Base-by-base conservation (phyloP, 164 flowering plant genomes). In the Macadamia integrifolia region DNA sequence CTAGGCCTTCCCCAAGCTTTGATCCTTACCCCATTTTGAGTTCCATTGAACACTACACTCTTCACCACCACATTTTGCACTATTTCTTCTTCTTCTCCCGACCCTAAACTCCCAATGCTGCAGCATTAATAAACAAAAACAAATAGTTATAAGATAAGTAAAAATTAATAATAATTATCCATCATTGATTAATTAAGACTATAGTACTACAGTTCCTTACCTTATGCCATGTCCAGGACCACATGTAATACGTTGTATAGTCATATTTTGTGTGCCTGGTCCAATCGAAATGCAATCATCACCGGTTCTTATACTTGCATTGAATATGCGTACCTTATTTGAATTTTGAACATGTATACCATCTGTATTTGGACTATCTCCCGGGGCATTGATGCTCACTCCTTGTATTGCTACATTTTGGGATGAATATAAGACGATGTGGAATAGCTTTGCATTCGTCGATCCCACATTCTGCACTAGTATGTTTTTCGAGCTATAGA, bases 371-470 rank as follows among this genome's bases (percentile, higher is more conserved):
- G 53, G 53, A 49, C 53, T 49, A 9, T 49, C 15, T 49, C 15
- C 53, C 2, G 53, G 53, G 1, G 53, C 53, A 49, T 9, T 8
- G 2, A 49, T 14, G 1, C 15, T 14, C 1, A 9, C 13, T 49
- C 15, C 13, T 49, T 49, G 53, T 14, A 49, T 35, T 35, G 1
- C 40, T 35, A 4, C 43, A 32, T 66, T 53, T 17, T 66, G 15
- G 15, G 44, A 53, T 3, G 40, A 30, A 66, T 52, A 7, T 1
- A 66, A n/a, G 2, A 66, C 48, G 3, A 66, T 53, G 15, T 66
- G 68, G 60, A 29, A 53, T 5, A 66, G 23, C 58, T 66, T 42
- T 3, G 46, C 42, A 12, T 66, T 66, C 31, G 32, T 28, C 55
- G 60, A 66, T 32, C 13, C 43, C 30, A 67, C 3, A 5, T 17